Conservation (phyloP, 2,329 filamentous ascomycete species). For the Akanthomyces dipterigenus region DNA sequence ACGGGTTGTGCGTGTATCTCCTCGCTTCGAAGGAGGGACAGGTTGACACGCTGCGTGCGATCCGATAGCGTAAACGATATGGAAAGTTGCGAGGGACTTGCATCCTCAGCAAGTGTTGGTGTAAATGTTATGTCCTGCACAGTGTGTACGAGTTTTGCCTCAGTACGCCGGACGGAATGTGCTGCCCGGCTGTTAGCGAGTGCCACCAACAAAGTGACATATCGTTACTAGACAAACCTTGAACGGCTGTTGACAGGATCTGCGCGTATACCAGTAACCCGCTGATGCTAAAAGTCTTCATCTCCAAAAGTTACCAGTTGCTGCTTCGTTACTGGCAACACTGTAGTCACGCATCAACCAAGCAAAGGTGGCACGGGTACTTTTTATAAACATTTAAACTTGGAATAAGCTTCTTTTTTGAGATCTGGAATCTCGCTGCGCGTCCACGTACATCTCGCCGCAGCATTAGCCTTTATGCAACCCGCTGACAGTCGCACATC, state of each 20-base stretch:
- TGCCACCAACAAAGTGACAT: too few relatives aligned
- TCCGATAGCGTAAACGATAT: constrained; percentile 3
- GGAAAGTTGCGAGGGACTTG: background rate
- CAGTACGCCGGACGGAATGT: background rate
- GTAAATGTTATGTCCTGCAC: background rate
- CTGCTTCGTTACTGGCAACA: background rate
- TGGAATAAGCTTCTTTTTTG: background rate
- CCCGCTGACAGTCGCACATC: background rate
- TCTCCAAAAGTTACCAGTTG: background rate
- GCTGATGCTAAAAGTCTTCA: constrained; percentile 1
- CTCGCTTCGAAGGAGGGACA: constrained; percentile 12
- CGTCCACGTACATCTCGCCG: constrained; percentile 1
- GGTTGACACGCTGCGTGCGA: background rate
- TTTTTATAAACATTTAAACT: background rate
- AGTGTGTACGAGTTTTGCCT: background rate
- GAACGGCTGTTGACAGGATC: background rate
- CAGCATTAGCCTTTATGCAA: background rate
- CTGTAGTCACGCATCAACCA: background rate
- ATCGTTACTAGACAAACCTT: background rate
- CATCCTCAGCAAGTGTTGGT: background rate
- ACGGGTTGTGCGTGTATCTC: constrained; percentile 12
- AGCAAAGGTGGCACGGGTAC: background rate
- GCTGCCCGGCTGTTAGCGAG: background rate
- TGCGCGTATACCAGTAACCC: constrained; percentile 2
- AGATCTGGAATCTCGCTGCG: background rate